These are phyloP conservation scores for Bipolaris bicolor DNA, from an alignment of 2,329 filamentous ascomycete species.

Conservation along the genomic window DNA sequence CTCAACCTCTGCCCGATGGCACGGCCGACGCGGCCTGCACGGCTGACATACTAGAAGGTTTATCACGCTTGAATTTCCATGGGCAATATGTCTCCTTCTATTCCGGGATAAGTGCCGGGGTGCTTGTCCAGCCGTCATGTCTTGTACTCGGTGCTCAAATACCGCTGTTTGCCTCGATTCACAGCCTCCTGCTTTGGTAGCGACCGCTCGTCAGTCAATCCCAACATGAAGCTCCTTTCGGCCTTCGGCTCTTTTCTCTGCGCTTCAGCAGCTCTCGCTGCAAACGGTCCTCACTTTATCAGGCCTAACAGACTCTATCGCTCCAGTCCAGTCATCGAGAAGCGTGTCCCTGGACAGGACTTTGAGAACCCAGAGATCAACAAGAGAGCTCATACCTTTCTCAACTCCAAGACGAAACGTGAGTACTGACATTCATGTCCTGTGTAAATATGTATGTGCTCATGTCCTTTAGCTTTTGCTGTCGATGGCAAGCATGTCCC, in stretches of 20 bases:
- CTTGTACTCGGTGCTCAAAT: conserved; percentile 26
- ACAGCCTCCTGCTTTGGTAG: not conserved
- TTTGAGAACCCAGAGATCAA: conserved; percentile 44
- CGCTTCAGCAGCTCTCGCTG: conserved; percentile 40
- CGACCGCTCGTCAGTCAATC: conserved; percentile 14
- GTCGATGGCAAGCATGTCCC: conserved; percentile 70
- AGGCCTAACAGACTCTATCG: conserved; percentile 17
- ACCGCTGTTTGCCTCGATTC: conserved; percentile 7
- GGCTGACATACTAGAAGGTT: conserved; percentile 1
- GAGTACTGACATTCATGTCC: not conserved
- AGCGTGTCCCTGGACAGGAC: conserved; percentile 29
- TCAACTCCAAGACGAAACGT: conserved; percentile 46
- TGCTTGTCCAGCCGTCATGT: conserved; percentile 18
- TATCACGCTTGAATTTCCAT: not conserved
- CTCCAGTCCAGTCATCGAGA: conserved; percentile 38
- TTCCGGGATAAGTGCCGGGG: conserved; percentile 23
- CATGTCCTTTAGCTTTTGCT: conserved; percentile 59
- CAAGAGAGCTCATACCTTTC: conserved; percentile 40
- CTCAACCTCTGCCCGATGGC: conserved; percentile 5
- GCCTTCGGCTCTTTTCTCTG: conserved; percentile 36
- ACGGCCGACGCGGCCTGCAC: conserved; percentile 6
- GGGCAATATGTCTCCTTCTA: conserved; percentile 21
- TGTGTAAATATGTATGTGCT: not conserved
- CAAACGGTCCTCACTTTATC: conserved; percentile 34
- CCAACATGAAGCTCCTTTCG: conserved; percentile 44